These are phyloP conservation scores for Fusarium pseudoanthophilum DNA, from an alignment of 2,329 filamentous ascomycete species.

Conservation along the genomic window DNA sequence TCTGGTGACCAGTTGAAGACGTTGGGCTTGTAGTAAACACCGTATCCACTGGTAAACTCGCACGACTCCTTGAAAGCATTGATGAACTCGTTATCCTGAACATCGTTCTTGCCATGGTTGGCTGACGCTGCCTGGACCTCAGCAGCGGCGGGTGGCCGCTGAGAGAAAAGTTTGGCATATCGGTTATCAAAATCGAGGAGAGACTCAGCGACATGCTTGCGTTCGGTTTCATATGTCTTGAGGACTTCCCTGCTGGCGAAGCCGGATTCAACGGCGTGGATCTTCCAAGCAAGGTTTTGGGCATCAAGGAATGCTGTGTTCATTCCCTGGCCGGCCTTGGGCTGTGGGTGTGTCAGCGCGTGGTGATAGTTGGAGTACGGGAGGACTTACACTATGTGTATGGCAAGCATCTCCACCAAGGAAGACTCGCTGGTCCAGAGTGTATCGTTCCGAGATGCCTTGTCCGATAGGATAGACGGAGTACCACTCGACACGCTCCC, in stretches of 20 bases:
- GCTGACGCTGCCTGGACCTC: constrained; percentile 76
- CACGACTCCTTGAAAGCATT: constrained; percentile 91
- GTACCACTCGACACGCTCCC: constrained; percentile 77
- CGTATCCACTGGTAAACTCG: constrained; percentile 93
- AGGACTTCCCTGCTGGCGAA: constrained; percentile 81
- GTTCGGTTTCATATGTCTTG: constrained; percentile 86
- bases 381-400: constrained; percentile 73
- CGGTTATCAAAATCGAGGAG: constrained; percentile 87
- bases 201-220: constrained; percentile 84
- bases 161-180: constrained; percentile 90
- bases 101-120: constrained; percentile 39
- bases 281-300: constrained; percentile 94
- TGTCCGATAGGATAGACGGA: constrained; percentile 82
- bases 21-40: constrained; percentile 86
- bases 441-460: constrained; percentile 75
- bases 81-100: constrained; percentile 81
- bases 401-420: constrained; percentile 83
- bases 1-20: constrained; percentile 82
- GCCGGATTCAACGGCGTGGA: constrained; percentile 87
- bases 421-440: constrained; percentile 75
- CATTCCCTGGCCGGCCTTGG: constrained; percentile 83
- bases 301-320: constrained; percentile 84
- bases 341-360: constrained; percentile 58
- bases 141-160: constrained; percentile 75
- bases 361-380: constrained; percentile 47